Evolutionary conservation across 2,329 filamentous ascomycete species (phyloP), one percentile per base, ranked within the genome.

Genomic region (Phaeoacremonium minimum): DNA sequence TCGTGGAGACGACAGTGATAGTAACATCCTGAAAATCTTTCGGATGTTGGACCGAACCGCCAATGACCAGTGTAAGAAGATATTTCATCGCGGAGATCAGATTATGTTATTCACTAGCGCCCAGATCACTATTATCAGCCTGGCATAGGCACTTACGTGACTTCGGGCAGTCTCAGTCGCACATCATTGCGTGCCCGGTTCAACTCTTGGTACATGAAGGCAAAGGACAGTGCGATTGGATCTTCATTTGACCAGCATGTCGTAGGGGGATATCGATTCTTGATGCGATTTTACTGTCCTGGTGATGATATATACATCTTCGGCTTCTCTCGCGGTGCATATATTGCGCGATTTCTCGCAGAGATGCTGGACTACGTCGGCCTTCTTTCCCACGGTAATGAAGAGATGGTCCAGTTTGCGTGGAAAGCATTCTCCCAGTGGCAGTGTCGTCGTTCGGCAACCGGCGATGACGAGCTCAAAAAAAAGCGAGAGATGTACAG

Each of bases 291-390:
- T 55, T 87, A 87, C 53, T 69, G 69, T 30, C 71, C 75, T 0
- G 74, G 75, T 16, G 75, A 80, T 42, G 71, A 80, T 40, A 83
- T 86, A 22, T 86, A 80, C 53, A 77, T 87, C 60, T 86, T 87
- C 41, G 84, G 84, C 1, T 88, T 87, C 60, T 83, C 77, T 30
- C 75, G 84, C 15, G 84, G 84, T 14, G 74, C 83, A 2, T 87
- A 87, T 49, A 83, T 85, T 30, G 84, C 83, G 1, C 76, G 83
- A 4, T 87, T 87, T 50, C 62, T 88, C 1, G 85, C 87, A 1
- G 86, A 93, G 52, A 91, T 91, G 87, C 71, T 93, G 6, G 86
- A 93, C 50, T 82, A 86, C 47, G 80, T 93, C 37, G 87, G 88
- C 2, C 68, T 94, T 0, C 68, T 94, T 12, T 83, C 82, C 11